Evolutionary conservation across 805 yeast species (phyloP).

Genomic region (Cyberlindnera nakhonratchasimensis): DNA sequence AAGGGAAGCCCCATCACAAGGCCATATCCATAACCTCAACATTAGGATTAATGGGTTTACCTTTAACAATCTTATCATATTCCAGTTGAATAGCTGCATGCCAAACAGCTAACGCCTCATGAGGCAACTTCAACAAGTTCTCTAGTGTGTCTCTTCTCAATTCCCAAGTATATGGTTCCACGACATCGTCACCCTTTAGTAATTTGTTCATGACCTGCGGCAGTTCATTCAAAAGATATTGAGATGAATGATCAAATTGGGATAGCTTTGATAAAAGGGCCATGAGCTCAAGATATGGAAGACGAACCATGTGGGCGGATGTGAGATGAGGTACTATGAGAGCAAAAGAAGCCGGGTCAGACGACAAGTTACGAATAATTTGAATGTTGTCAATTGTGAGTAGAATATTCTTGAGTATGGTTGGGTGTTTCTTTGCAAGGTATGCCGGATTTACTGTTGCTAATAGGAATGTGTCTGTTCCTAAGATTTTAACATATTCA

Average conservation of each 20-base stretch:
- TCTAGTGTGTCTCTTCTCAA: conserved; percentile 21
- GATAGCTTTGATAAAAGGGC: conserved; percentile 15
- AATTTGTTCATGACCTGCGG: conserved; percentile 27
- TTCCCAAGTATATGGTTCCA: conserved; percentile 22
- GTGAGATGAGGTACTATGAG: conserved; percentile 11
- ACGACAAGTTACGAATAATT: conserved; percentile 16
- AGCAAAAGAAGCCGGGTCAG: conserved; percentile 7
- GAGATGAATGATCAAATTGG: conserved; percentile 10
- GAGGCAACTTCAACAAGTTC: conserved; percentile 13
- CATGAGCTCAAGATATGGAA: conserved; percentile 24
- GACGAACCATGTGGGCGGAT: conserved; percentile 10
- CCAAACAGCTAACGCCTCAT: conserved; percentile 23
- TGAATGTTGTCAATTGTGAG: conserved; percentile 15
- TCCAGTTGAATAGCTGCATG: conserved; percentile 13
- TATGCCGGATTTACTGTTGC: conserved; percentile 20
- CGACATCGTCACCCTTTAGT: conserved; percentile 16
- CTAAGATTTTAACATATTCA: conserved; percentile 9
- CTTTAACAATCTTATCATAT: conserved; percentile 14
- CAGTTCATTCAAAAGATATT: conserved; percentile 15
- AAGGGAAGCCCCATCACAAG: conserved; percentile 1
- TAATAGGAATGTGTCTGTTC: conserved; percentile 11
- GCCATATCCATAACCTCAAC: conserved; percentile 12
- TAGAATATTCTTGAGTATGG: conserved; percentile 10
- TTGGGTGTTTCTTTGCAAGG: conserved; percentile 13
- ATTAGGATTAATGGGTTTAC: conserved; percentile 12